Percentiles rank a stretch among this genome's conserved stretches.
These are phyloP conservation scores for Phytophthora sojae DNA, from an alignment of 352 stramenopile genomes.

Conservation along the genomic window DNA sequence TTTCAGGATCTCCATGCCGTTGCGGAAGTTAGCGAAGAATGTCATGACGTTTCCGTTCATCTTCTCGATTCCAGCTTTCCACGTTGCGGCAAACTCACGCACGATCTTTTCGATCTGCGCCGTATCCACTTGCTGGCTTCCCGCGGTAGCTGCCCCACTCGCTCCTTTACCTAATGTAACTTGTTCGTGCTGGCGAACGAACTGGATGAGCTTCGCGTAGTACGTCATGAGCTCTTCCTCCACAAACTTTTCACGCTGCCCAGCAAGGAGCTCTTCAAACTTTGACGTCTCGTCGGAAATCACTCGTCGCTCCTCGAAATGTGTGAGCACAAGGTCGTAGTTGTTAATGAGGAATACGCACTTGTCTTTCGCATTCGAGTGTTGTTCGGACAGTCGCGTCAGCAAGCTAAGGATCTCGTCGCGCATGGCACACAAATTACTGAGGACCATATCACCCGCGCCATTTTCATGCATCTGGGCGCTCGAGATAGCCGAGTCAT, in stretches of 20 bases:
- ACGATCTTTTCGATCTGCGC: slow-evolving; percentile 95
- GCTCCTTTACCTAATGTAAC: slow-evolving; percentile 55
- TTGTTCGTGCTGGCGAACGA: slow-evolving; percentile 96
- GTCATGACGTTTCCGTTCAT: slow-evolving; percentile 98
- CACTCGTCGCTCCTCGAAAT: slow-evolving; percentile 96
- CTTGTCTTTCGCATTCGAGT: slow-evolving; percentile 93
- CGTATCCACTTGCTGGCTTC: slow-evolving; percentile 78
- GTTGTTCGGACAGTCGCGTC: slow-evolving; percentile 90
- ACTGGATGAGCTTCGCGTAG: slow-evolving; percentile 97
- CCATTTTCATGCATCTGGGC: slow-evolving; percentile 85
- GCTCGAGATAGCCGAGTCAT: slow-evolving; percentile 57
- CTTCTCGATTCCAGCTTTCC: slow-evolving; percentile 96
- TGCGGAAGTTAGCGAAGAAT: slow-evolving; percentile 98
- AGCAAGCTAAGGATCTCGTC: slow-evolving; percentile 86
- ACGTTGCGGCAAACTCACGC: slow-evolving; percentile 95
- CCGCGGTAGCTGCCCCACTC: slow-evolving; percentile 21
- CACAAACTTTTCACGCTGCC: slow-evolving; percentile 97
- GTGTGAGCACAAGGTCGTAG: slow-evolving; percentile 95
- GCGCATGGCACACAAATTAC: slow-evolving; percentile 89
- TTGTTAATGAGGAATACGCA: slow-evolving; percentile 99
- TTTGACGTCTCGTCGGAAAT: slow-evolving; percentile 94
- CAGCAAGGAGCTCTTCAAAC: slow-evolving; percentile 94
- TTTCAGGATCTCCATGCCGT: slow-evolving; percentile 99
- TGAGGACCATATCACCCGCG: slow-evolving; percentile 94
- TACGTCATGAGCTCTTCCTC: slow-evolving; percentile 95